Conservation (phyloP, 2,329 filamentous ascomycete species). For the Pestalotiopsis fici region DNA sequence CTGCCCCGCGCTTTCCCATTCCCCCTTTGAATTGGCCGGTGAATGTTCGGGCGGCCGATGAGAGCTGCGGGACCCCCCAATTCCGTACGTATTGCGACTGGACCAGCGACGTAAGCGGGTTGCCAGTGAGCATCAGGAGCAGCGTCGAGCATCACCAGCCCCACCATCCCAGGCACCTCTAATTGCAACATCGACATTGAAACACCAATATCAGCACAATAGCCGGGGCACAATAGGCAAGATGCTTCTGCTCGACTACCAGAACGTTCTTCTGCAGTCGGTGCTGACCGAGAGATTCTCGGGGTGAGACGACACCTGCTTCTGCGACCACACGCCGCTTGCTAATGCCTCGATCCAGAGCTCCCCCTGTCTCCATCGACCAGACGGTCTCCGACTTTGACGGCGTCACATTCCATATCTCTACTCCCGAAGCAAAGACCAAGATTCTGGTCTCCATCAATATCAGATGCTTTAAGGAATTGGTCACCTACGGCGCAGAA, state of each 20-base stretch:
- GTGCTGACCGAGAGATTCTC: constrained; percentile 94
- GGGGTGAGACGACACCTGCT: constrained; percentile 58
- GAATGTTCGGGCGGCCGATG: constrained; percentile 1
- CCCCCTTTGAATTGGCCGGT: background rate
- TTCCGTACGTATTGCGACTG: background rate
- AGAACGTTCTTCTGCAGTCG: constrained; percentile 97
- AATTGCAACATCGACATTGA: constrained; percentile 8
- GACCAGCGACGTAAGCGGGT: background rate
- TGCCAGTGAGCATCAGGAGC: background rate
- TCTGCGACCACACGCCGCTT: constrained; percentile 11
- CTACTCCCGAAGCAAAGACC: constrained; percentile 89
- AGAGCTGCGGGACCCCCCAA: background rate
- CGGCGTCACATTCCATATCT: constrained; percentile 97
- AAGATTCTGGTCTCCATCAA: constrained; percentile 94
- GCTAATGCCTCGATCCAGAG: constrained; percentile 51
- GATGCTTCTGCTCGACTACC: constrained; percentile 96
- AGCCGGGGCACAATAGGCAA: constrained; percentile 29
- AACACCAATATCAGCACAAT: background rate
- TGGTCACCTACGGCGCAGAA: constrained; percentile 91
- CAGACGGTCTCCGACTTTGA: constrained; percentile 99
- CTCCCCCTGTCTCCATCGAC: constrained; percentile 85
- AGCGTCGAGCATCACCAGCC: constrained; percentile 10
- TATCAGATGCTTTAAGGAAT: constrained; percentile 91
- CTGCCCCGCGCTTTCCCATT: constrained; percentile 5
- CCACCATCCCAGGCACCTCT: constrained; percentile 17